These are phyloP conservation scores for Betula pendula DNA, from an alignment of 306 rosid genomes.

Conservation along the genomic window DNA sequence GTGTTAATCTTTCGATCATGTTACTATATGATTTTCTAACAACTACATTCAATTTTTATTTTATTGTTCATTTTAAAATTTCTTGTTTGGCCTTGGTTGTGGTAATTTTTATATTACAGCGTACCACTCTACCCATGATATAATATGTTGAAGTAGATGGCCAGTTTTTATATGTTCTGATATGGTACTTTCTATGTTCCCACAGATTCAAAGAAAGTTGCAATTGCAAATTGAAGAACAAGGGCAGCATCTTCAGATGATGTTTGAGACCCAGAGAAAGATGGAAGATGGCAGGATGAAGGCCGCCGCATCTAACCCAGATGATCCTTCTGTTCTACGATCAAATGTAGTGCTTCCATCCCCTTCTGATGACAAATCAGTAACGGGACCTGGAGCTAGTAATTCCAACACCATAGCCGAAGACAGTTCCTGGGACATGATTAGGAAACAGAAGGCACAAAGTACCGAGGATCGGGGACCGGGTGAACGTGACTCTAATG, in stretches of 20 bases:
- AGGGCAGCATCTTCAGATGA: constrained; percentile 73
- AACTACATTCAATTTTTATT: neutral
- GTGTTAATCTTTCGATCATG: neutral
- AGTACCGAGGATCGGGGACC: constrained; percentile 23
- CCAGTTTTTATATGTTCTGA: constrained; percentile 25
- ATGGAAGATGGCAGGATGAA: constrained; percentile 52
- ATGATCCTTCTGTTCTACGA: constrained; percentile 34
- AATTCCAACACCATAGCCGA: constrained; percentile 16
- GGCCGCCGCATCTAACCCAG: constrained; percentile 39
- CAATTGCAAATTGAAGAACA: constrained; percentile 89
- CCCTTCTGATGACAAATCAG: constrained; percentile 21
- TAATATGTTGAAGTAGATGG: too few relatives aligned
- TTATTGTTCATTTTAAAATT: neutral
- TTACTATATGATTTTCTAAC: neutral
- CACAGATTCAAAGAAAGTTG: constrained; percentile 79
- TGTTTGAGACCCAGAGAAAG: constrained; percentile 77
- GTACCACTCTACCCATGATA: too few relatives aligned
- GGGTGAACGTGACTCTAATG: constrained; percentile 28
- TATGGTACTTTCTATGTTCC: constrained; percentile 17
- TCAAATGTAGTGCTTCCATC: constrained; percentile 29
- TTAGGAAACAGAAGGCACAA: constrained; percentile 39
- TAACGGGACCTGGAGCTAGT: constrained; percentile 25
- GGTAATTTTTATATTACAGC: neutral
- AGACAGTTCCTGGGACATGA: constrained; percentile 39
- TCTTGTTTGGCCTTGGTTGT: neutral